Evolutionary conservation across 768 basidiomycete species (phyloP), one percentile per base, ranked within the genome.

Genomic region (Leucogyrophana mollusca): DNA sequence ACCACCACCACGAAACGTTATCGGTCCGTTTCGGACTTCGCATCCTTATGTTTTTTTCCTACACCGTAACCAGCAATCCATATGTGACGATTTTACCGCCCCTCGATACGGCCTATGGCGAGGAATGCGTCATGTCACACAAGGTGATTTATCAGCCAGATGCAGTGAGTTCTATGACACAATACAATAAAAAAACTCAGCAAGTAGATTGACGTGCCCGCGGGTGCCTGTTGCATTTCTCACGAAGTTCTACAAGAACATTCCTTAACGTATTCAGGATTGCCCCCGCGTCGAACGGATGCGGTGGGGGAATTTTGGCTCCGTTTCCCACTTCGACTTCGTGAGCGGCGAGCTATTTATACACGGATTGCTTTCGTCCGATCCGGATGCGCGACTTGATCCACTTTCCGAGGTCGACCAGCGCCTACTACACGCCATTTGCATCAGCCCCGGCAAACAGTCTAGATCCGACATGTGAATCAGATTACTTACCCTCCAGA

Each of bases 221-320:
- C 16, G 27, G 27, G 42, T 25, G 17, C 34, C 43, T 37, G 34
- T 17, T 2, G n/a, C 34, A 16, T 9, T 50, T 60, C 59, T 54
- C 59, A 60, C 55, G 40, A 18, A 23, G 17, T 57, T 54, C 49
- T 38, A 33, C 39, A 50, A n/a, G 51, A 44, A 60, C 30, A 35
- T 56, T 52, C 46, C 22, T 30, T 20, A 43, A 23, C 35, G 22
- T 24, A 14, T 39, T 40, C 18, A 14, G 24, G 35, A 38, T 45
- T 47, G 34, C 16, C 30, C 52, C 61, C 58, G 61, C 54, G 57
- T 46, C 1, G 43, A 49, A 36, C 61, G 59, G 59, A 52, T 24
- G 49, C 37, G 41, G 43, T 34, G 49, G 45, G 37, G 38, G 36
- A 27, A n/a, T n/a, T 40, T 30, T 42, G 34, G 38, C 35, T 37